Evolutionary conservation across 1,139 yeast species (phyloP), one percentile per base, ranked within the genome.

Genomic region (Geotrichum klebahnii): DNA sequence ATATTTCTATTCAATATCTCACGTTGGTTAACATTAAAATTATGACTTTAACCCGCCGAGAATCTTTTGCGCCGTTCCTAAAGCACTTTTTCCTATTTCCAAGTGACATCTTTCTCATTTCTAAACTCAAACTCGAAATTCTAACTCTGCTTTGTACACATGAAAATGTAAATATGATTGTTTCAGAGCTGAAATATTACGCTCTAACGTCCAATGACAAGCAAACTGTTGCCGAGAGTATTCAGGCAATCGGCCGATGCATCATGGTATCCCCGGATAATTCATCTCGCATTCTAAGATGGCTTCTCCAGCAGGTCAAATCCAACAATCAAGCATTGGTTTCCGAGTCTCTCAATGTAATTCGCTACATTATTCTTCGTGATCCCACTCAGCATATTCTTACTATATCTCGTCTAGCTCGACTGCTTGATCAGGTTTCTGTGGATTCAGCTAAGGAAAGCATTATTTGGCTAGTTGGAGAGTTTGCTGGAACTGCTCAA

Each of bases 381-480:
- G 73, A 78, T 54, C 78, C 83, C 3, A 58, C 61, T 8, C 67
- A 65, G 14, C 73, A 78, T 56, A 60, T 73, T 22, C 63, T 66
- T 24, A 68, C 75, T 1, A 67, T 79, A 46, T 66, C 68, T 48
- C 72, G 67, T 54, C 64, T 79, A 28, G 71, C 77, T 1, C 67
- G 39, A 55, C 53, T 59, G 4, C 53, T 64, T 3, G 60, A 57
- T 19, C 46, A 53, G 5, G 54, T 60, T 3, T 46, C 55, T 2
- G 64, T 60, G 8, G 46, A 57, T 6, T 57, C 58, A 16, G 96
- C 97, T 0, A 79, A 82, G 57, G 89, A 95, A 1, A 84, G 94
- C 51, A 81, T 89, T 19, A 76, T 92, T 16, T 94, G 97, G 97
- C 75, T 90, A 10, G 78, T 92, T 41, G 97, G 97, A 1, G 97